These are phyloP conservation scores for Colletotrichum sp. DNA, from an alignment of 2,329 filamentous ascomycete genomes.

Conservation along the genomic window DNA sequence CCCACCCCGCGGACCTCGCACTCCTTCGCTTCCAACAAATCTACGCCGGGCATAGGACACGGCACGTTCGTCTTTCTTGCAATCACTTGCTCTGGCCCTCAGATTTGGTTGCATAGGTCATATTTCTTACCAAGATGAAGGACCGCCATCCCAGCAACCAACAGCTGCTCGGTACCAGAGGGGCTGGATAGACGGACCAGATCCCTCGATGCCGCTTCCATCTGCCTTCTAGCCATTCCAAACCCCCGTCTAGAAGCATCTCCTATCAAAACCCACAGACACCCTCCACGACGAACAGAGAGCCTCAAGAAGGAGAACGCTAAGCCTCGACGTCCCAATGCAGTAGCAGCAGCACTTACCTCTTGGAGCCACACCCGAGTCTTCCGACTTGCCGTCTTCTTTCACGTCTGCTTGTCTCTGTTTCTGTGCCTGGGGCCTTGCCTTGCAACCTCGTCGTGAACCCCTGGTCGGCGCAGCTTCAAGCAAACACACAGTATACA, in stretches of 20 bases:
- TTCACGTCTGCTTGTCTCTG: neutral
- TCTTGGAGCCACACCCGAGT: constrained; percentile 1
- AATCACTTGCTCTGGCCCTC: neutral
- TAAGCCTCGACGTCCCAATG: neutral
- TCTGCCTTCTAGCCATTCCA: neutral
- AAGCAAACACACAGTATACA: neutral
- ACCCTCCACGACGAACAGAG: neutral
- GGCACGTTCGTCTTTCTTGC: neutral
- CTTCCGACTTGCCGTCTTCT: neutral
- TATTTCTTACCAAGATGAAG: neutral
- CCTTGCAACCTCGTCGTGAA: neutral
- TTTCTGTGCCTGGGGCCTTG: neutral
- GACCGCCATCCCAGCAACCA: neutral
- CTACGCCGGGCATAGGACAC: neutral
- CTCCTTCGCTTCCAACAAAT: neutral
- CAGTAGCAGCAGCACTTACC: neutral
- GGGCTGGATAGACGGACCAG: neutral
- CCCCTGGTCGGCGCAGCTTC: neutral
- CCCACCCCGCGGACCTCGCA: neutral
- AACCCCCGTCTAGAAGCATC: neutral
- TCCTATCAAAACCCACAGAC: neutral
- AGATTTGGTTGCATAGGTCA: neutral
- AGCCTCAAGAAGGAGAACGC: constrained; percentile 7
- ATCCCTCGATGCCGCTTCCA: constrained; percentile 1
- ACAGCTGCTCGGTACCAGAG: neutral